These are phyloP conservation scores for Arachis hypogaea DNA, from an alignment of 306 rosid species.

Conservation along the genomic window DNA sequence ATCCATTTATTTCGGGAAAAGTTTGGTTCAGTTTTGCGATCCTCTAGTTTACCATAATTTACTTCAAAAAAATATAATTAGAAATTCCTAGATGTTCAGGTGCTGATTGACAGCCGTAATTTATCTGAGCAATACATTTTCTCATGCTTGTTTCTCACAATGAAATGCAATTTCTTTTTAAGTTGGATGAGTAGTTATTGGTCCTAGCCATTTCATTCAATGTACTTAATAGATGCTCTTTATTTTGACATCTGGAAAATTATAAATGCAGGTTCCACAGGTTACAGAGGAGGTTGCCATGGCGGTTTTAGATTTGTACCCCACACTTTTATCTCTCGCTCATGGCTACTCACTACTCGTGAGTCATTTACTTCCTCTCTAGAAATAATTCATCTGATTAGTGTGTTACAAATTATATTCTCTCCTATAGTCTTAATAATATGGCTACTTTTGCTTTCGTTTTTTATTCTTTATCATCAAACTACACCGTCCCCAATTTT, in stretches of 20 bases:
- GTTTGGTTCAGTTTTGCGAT: background rate
- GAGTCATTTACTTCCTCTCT: slow-evolving; percentile 47
- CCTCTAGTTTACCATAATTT: background rate
- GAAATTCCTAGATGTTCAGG: background rate
- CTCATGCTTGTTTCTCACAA: background rate
- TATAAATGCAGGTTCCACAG: slow-evolving; percentile 79
- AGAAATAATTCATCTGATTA: background rate
- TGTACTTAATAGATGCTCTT: background rate
- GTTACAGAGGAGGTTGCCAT: slow-evolving; percentile 96
- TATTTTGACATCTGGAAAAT: slow-evolving; percentile 8
- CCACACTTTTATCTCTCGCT: slow-evolving; percentile 82
- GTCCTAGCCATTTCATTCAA: background rate
- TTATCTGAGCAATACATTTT: background rate
- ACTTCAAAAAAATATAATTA: background rate
- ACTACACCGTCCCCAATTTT: slow-evolving; percentile 1
- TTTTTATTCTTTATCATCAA: slow-evolving; percentile 10
- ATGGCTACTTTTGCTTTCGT: slow-evolving; percentile 13
- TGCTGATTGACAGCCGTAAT: slow-evolving; percentile 1
- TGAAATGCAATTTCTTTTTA: slow-evolving; percentile 2
- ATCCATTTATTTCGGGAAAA: too few relatives aligned
- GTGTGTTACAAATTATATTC: slow-evolving; percentile 5
- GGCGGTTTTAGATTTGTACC: slow-evolving; percentile 82
- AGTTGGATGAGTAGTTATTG: slow-evolving; percentile 27
- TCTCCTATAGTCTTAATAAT: slow-evolving; percentile 19
- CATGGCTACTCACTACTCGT: slow-evolving; percentile 71